Conservation (phyloP, 2,329 filamentous ascomycete genomes). For the Claviceps africana region DNA sequence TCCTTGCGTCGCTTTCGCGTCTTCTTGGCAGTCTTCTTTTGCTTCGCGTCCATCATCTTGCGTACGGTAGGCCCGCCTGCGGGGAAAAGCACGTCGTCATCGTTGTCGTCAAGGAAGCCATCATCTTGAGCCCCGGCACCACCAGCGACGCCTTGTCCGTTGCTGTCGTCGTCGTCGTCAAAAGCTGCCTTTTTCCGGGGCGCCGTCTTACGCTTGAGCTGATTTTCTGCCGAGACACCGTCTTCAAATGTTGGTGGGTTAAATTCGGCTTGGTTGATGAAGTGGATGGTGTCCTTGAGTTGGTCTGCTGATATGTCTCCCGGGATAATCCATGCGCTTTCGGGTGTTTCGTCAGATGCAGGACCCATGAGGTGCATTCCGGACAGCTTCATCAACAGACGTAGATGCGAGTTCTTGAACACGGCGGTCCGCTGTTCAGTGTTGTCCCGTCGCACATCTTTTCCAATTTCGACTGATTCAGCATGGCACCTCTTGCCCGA, state of each 20-base stretch:
- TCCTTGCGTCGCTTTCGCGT: constrained; percentile 33
- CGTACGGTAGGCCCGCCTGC: constrained; percentile 49
- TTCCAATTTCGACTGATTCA: neutral
- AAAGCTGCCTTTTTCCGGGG: constrained; percentile 45
- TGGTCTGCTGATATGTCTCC: constrained; percentile 46
- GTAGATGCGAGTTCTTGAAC: constrained; percentile 79
- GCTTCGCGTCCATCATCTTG: constrained; percentile 39
- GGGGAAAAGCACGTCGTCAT: constrained; percentile 51
- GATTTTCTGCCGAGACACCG: constrained; percentile 57
- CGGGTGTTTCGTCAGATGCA: constrained; percentile 52
- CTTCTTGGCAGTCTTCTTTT: constrained; percentile 36
- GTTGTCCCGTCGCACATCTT: constrained; percentile 46
- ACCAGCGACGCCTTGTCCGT: constrained; percentile 28
- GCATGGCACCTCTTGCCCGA: neutral
- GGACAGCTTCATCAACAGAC: constrained; percentile 66
- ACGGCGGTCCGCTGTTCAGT: constrained; percentile 57
- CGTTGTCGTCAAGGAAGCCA: constrained; percentile 18
- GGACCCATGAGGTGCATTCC: constrained; percentile 49
- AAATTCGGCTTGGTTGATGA: constrained; percentile 67
- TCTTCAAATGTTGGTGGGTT: constrained; percentile 66
- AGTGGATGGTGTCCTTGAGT: constrained; percentile 53
- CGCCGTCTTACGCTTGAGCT: constrained; percentile 58
- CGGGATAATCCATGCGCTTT: constrained; percentile 69
- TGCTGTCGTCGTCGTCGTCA: constrained; percentile 51
- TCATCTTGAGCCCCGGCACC: constrained; percentile 15